phyloP scores from a whole-genome alignment of 371 early-diverging fungal species.

The Choanephora cucurbitarum region DNA sequence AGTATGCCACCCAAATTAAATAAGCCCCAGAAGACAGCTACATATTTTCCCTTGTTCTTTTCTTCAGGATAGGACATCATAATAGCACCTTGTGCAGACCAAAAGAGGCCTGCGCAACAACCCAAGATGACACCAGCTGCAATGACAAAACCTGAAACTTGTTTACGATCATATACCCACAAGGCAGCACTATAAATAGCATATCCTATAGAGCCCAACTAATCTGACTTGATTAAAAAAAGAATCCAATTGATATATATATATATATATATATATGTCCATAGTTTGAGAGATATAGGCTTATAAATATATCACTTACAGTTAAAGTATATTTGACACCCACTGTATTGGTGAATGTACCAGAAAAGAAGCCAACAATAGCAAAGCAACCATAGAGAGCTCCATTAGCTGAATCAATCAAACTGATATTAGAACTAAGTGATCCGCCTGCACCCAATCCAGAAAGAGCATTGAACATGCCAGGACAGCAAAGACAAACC shows the following conservation, averaged over 20 bases:
- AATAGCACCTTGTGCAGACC: slow-evolving; percentile 71
- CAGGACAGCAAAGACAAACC: slow-evolving; percentile 78
- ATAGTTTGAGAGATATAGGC: too few relatives aligned
- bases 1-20: slow-evolving; percentile 83
- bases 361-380: slow-evolving; percentile 67
- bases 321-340: slow-evolving; percentile 57
- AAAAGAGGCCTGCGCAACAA: slow-evolving; percentile 58
- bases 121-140: slow-evolving; percentile 70
- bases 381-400: slow-evolving; percentile 73
- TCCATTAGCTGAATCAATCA: slow-evolving; percentile 68
- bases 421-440: slow-evolving; percentile 53
- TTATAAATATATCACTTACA: slow-evolving; percentile 23
- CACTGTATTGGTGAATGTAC: slow-evolving; percentile 59
- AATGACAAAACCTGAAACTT: slow-evolving; percentile 50
- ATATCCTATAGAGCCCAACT: slow-evolving; percentile 56
- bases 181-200: slow-evolving; percentile 59
- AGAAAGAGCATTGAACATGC: slow-evolving; percentile 64
- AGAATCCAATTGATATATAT: too few relatives aligned
- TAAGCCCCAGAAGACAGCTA: slow-evolving; percentile 78
- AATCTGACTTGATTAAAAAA: slow-evolving; percentile 7
- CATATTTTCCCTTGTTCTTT: slow-evolving; percentile 71
- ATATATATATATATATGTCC: too few relatives aligned
- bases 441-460: slow-evolving; percentile 61
- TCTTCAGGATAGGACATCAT: slow-evolving; percentile 74
- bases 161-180: slow-evolving; percentile 51